These are phyloP conservation scores for Bipolaris oryzae DNA, from an alignment of 2,329 filamentous ascomycete species.

Conservation along the genomic window DNA sequence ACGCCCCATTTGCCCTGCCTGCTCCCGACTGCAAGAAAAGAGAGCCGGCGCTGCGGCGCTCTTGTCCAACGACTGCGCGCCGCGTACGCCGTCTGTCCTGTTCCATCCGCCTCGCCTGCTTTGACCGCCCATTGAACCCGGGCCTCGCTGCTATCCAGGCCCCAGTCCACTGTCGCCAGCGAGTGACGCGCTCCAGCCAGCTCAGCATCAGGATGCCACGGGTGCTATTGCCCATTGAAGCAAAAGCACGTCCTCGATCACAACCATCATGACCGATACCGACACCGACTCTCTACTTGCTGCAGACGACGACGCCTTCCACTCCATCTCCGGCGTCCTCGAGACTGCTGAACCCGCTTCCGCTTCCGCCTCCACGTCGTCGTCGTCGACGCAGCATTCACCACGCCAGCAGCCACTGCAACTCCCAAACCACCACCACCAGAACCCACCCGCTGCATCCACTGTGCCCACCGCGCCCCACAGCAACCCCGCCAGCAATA, in stretches of 20 bases:
- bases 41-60: slow-evolving; percentile 25
- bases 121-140: slow-evolving; percentile 37
- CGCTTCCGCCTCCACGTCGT: not conserved
- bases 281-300: slow-evolving; percentile 13
- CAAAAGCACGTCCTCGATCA: slow-evolving; percentile 27
- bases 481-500: not conserved
- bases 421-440: slow-evolving; percentile 11
- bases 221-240: slow-evolving; percentile 29
- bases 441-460: slow-evolving; percentile 12
- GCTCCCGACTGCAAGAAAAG: slow-evolving; percentile 24
- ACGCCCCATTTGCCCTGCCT: slow-evolving; percentile 12
- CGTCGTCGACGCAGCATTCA: not conserved
- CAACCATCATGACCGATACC: slow-evolving; percentile 35
- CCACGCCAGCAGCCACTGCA: slow-evolving; percentile 7
- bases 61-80: slow-evolving; percentile 40
- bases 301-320: slow-evolving; percentile 38
- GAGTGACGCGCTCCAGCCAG: slow-evolving; percentile 20
- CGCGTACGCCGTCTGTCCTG: slow-evolving; percentile 26
- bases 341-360: slow-evolving; percentile 47
- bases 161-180: slow-evolving; percentile 18
- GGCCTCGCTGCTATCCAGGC: slow-evolving; percentile 32
- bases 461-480: slow-evolving; percentile 12
- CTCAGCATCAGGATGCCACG: slow-evolving; percentile 46
- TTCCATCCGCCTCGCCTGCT: slow-evolving; percentile 19
- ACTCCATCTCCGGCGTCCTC: slow-evolving; percentile 45